Conservation (phyloP, 495 filamentous ascomycete species). For the Penicillium salamii region DNA sequence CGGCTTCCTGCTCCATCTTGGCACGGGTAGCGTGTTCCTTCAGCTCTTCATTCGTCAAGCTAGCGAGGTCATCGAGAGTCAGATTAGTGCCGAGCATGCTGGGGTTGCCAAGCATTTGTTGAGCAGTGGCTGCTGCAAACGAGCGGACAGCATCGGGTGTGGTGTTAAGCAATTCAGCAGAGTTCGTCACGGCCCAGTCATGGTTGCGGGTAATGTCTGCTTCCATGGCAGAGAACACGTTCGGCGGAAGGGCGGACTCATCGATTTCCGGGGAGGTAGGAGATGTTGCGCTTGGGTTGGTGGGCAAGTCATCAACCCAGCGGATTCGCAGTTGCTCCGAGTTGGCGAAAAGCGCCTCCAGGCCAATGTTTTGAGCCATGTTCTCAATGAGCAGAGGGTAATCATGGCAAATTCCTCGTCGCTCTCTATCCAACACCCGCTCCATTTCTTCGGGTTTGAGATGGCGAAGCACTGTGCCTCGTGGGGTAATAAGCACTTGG, state of each 20-base stretch:
- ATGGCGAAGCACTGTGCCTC: constrained; percentile 73
- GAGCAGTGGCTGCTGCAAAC: constrained; percentile 39
- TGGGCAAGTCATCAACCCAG: constrained; percentile 37
- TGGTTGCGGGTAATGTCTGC: constrained; percentile 42
- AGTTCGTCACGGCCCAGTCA: constrained; percentile 45
- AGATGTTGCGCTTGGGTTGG: constrained; percentile 23
- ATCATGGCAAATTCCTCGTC: too few species aligned
- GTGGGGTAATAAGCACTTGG: constrained; percentile 67
- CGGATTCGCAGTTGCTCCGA: constrained; percentile 44
- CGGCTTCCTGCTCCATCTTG: constrained; percentile 41
- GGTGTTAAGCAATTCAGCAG: constrained; percentile 41
- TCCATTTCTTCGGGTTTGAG: constrained; percentile 74
- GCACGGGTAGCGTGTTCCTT: constrained; percentile 34
- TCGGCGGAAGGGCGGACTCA: constrained; percentile 33
- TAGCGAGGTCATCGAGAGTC: constrained; percentile 40
- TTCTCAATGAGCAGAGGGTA: too few species aligned
- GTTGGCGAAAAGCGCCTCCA: constrained; percentile 42
- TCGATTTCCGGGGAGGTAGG: constrained; percentile 20
- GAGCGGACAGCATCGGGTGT: constrained; percentile 43
- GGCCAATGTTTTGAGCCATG: constrained; percentile 1
- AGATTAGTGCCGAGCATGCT: constrained; percentile 31
- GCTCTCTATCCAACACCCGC: constrained; percentile 55
- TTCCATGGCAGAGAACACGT: constrained; percentile 44
- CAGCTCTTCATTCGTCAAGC: constrained; percentile 43
- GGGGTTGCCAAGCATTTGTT: constrained; percentile 42